Conservation (phyloP, 2,329 filamentous ascomycete species). For the Ceratocystis alfenasii region DNA sequence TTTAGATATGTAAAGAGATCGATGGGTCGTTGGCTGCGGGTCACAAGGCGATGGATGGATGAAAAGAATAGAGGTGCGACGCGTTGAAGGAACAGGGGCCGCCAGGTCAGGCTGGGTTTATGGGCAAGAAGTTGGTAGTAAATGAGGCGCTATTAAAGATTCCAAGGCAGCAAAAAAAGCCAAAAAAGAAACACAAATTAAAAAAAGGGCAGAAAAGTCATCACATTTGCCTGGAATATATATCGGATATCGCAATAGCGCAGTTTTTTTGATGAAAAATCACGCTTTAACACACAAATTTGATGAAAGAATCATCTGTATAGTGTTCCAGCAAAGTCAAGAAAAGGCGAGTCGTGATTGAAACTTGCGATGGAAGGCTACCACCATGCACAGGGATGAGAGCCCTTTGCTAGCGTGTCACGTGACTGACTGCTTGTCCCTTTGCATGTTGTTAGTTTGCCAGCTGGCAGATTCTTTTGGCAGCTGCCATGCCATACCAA, state of each 20-base stretch:
- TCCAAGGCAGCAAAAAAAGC: not conserved
- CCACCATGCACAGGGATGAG: not conserved
- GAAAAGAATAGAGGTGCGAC: conserved; percentile 31
- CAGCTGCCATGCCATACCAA: not conserved
- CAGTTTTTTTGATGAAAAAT: not conserved
- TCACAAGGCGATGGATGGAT: not conserved
- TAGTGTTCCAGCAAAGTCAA: not conserved
- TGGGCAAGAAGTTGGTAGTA: not conserved
- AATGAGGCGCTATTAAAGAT: not conserved
- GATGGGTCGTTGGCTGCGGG: not conserved
- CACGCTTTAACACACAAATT: not conserved
- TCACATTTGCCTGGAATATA: not conserved
- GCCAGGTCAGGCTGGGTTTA: not conserved
- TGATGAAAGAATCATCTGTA: not conserved
- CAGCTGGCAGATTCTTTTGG: not conserved
- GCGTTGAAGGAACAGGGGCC: conserved; percentile 30
- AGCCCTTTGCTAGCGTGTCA: not conserved
- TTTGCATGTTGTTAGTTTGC: not conserved
- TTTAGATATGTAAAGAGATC: not conserved
- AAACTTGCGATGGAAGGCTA: not conserved
- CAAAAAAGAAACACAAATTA: not conserved
- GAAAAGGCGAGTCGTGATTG: not conserved
- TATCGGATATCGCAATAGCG: not conserved
- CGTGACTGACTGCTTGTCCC: not conserved
- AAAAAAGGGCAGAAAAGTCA: not conserved